Conservation (phyloP, 441 rosid species). For the Cnidoscolus chayamansa region DNA sequence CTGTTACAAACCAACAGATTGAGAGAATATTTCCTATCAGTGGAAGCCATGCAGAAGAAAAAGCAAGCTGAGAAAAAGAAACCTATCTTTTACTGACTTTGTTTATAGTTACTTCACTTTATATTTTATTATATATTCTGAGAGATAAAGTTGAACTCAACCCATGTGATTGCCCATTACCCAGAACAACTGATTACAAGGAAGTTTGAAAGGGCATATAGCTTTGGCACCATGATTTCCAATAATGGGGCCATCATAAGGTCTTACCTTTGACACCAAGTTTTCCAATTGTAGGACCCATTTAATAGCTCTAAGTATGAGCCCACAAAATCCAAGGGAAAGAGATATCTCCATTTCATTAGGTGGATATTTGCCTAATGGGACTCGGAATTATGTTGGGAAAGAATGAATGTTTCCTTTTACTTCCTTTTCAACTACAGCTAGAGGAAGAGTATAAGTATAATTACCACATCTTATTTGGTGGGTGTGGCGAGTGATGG, state of each 20-base stretch:
- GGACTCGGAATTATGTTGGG: constrained; percentile 26
- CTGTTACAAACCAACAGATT: constrained; percentile 38
- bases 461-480: constrained; percentile 39
- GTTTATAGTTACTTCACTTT: constrained; percentile 32
- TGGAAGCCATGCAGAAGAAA: constrained; percentile 53
- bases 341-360: constrained; percentile 46
- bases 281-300: constrained; percentile 43
- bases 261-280: constrained; percentile 51
- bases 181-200: constrained; percentile 29
- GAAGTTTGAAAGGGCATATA: constrained; percentile 35
- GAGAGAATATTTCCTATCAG: constrained; percentile 45
- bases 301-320: constrained; percentile 25
- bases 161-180: constrained; percentile 53
- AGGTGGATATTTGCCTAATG: constrained; percentile 30
- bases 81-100: constrained; percentile 40
- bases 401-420: constrained; percentile 14
- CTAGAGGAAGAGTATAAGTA: constrained; percentile 18
- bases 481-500: no score
- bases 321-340: constrained; percentile 71
- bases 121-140: background rate
- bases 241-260: constrained; percentile 39
- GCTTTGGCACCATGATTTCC: constrained; percentile 43
- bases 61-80: constrained; percentile 28
- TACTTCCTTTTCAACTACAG: constrained; percentile 29
- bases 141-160: constrained; percentile 28